Conservation (phyloP, 2,329 filamentous ascomycete species). For the Gremmenia infestans region DNA sequence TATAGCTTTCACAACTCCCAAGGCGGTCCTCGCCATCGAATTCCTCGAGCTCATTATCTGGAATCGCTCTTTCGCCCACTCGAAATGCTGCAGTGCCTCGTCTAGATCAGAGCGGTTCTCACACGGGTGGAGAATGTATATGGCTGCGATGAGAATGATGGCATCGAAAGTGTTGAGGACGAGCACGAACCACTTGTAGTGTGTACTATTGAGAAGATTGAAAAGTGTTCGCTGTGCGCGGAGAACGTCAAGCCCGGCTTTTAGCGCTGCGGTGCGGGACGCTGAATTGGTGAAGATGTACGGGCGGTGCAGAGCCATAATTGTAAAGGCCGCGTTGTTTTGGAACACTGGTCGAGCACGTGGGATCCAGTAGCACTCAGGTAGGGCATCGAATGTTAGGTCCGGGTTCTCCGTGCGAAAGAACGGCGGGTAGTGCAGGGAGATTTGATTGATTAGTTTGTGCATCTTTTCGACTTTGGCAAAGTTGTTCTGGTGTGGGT, state of each 20-base stretch:
- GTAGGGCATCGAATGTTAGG: constrained; percentile 49
- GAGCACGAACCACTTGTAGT: constrained; percentile 50
- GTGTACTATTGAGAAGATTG: constrained; percentile 42
- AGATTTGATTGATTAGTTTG: constrained; percentile 43
- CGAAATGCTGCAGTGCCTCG: constrained; percentile 49
- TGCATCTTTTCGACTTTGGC: constrained; percentile 51
- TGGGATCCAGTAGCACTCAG: constrained; percentile 49
- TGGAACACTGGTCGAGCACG: constrained; percentile 45
- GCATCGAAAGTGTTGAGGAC: constrained; percentile 63
- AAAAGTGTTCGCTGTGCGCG: constrained; percentile 49
- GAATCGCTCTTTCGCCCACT: constrained; percentile 55
- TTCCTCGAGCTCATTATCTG: constrained; percentile 51
- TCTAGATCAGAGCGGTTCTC: constrained; percentile 47
- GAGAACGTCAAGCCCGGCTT: constrained; percentile 51
- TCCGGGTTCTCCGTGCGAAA: constrained; percentile 54
- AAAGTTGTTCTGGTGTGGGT: constrained; percentile 50
- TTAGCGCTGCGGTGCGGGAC: constrained; percentile 51
- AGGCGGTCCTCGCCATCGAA: constrained; percentile 47
- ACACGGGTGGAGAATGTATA: constrained; percentile 56
- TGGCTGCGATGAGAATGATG: constrained; percentile 54
- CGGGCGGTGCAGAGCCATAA: constrained; percentile 56
- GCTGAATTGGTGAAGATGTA: constrained; percentile 54
- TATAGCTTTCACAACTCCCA: constrained; percentile 52
- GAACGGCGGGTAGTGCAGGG: constrained; percentile 44
- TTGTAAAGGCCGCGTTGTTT: constrained; percentile 43